Conservation (phyloP, 495 filamentous ascomycete genomes). For the Penicillium ochrochloron region DNA sequence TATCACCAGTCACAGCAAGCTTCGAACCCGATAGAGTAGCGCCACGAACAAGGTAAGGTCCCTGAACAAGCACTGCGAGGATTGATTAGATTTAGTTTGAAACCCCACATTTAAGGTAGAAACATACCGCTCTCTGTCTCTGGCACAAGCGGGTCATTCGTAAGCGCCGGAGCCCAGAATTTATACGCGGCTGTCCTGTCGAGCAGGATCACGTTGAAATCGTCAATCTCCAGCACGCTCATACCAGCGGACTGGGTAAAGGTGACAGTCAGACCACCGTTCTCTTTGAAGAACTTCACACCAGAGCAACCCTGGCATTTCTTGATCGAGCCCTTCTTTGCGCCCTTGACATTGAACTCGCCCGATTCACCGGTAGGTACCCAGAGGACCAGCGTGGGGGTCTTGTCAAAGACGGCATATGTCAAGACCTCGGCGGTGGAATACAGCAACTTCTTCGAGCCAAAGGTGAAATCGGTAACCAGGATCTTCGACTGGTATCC, state of each 20-base stretch:
- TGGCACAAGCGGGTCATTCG: slow-evolving; percentile 53
- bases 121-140: slow-evolving; percentile 48
- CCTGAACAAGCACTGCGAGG: slow-evolving; percentile 57
- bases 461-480: slow-evolving; percentile 61
- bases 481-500: slow-evolving; percentile 65
- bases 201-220: slow-evolving; percentile 52
- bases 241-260: slow-evolving; percentile 53
- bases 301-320: slow-evolving; percentile 39
- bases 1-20: slow-evolving; percentile 65
- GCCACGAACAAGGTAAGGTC: slow-evolving; percentile 69
- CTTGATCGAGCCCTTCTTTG: slow-evolving; percentile 41
- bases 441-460: slow-evolving; percentile 56
- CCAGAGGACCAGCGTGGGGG: slow-evolving; percentile 57
- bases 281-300: slow-evolving; percentile 41
- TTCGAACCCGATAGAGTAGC: slow-evolving; percentile 51
- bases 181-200: slow-evolving; percentile 57
- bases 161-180: slow-evolving; percentile 61
- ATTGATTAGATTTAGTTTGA: background rate
- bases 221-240: slow-evolving; percentile 51
- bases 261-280: slow-evolving; percentile 40
- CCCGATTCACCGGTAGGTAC: slow-evolving; percentile 57
- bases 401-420: slow-evolving; percentile 51
- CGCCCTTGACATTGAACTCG: slow-evolving; percentile 57
- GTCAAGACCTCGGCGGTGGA: slow-evolving; percentile 65
- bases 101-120: background rate